phyloP scores from a whole-genome alignment of 2,329 filamentous ascomycete genomes.

The Scedosporium dehoogii region DNA sequence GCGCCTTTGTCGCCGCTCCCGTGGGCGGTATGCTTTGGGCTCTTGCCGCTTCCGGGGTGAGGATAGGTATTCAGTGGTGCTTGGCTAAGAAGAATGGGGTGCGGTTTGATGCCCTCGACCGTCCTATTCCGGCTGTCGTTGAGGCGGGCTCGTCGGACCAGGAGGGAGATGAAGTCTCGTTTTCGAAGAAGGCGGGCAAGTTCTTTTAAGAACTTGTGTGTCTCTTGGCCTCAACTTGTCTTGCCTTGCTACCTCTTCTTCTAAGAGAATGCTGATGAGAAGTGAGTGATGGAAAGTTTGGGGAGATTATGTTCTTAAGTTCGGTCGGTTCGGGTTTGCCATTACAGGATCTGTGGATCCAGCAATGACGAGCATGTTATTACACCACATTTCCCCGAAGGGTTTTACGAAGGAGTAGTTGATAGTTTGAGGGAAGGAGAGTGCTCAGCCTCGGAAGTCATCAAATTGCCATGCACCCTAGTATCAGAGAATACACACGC shows the following conservation, averaged over 20 bases:
- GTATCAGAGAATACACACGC: neutral
- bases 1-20: constrained; percentile 72
- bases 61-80: constrained; percentile 49
- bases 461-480: neutral
- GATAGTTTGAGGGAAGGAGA: neutral
- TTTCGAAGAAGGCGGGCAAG: constrained; percentile 34
- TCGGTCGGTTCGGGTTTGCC: neutral
- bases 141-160: constrained; percentile 18
- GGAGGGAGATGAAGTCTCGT: constrained; percentile 15
- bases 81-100: constrained; percentile 46
- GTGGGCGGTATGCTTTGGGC: constrained; percentile 67
- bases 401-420: neutral
- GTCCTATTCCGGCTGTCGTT: constrained; percentile 6
- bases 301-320: neutral
- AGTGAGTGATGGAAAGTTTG: neutral
- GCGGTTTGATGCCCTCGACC: constrained; percentile 47
- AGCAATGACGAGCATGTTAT: neutral
- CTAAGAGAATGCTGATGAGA: neutral
- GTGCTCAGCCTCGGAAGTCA: neutral
- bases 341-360: neutral
- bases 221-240: neutral
- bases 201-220: constrained; percentile 34
- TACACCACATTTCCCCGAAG: neutral
- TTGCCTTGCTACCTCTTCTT: too few species aligned
- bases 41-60: constrained; percentile 48